Base-by-base conservation (phyloP, 1,139 yeast genomes). In the Suhomyces coccinellae region DNA sequence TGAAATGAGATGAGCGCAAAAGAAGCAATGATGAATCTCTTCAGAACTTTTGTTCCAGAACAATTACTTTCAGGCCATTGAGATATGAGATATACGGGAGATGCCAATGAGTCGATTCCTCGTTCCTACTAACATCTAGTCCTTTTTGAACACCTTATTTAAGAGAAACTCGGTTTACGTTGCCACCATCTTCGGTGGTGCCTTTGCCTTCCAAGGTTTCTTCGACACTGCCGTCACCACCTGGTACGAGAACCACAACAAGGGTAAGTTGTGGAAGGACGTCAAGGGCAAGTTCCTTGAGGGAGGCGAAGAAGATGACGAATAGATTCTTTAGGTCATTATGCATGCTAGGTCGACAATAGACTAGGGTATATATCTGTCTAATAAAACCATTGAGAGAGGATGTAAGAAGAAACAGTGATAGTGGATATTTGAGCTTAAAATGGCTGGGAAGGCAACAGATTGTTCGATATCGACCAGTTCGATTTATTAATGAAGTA, bases 241-340 rank as follows among this genome's bases (percentile, higher is more conserved):
- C 46, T 86, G 89, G 87, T 93, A 86, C 77, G 96, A 88, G 67
- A 73, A 73, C 69, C 88, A 86, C 77, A 93, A 93, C 83, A 79
- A 78, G 66, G 99, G 98, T 61, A 93, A 93, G 77, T 89, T 90
- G 76, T 93, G 99, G 99, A 84, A 87, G 67, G 98, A 93, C 63
- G 87, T 93, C 66, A 88, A 87, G 75, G 75, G 74, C 55, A 79
- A 77, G 58, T 79, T 82, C 56, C 73, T 71, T 48, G 85, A 72
- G 54, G 82, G 76, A 55, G 86, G 73, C 50, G 85, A 67, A 6
- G 83, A 75, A 30, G 87, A 80, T 32, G 85, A 80, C 46, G 84
- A 80, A 44, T 52, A 56, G 46, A 34, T 41, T 13, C 24, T 13
- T 13, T 17, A 24, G 28, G 29, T 31, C 22, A 17, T 24, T 28